Percentiles rank a stretch among this genome's conserved stretches.
phyloP scores from a whole-genome alignment of 2,329 filamentous ascomycete species.

The Alternaria postmessia region DNA sequence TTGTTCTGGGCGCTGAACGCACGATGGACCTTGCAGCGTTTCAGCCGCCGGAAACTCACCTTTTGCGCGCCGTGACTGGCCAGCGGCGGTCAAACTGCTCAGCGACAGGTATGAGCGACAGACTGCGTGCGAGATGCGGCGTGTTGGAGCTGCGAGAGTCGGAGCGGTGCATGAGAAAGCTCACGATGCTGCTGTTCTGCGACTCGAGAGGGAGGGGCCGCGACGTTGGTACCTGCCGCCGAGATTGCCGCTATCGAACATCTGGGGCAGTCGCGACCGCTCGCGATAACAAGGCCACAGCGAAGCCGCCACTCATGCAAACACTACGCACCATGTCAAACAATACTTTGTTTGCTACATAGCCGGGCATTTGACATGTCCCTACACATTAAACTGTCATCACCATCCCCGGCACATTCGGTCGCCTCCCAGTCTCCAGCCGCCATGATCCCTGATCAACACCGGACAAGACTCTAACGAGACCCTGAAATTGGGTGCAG shows the following conservation, averaged over 20 bases:
- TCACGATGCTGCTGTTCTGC: slow-evolving; percentile 11
- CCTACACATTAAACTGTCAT: background rate
- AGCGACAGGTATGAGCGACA: slow-evolving; percentile 32
- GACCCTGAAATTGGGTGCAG: slow-evolving; percentile 16
- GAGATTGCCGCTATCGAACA: slow-evolving; percentile 21
- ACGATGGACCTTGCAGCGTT: slow-evolving; percentile 45
- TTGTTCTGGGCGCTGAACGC: slow-evolving; percentile 32
- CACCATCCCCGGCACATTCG: background rate
- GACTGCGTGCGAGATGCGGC: slow-evolving; percentile 30
- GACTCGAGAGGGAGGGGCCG: slow-evolving; percentile 7
- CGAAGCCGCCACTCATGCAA: slow-evolving; percentile 1
- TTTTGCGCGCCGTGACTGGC: slow-evolving; percentile 33
- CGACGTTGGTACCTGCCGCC: slow-evolving; percentile 28
- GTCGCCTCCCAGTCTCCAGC: background rate
- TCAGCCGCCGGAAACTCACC: slow-evolving; percentile 40
- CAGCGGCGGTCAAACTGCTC: slow-evolving; percentile 30
- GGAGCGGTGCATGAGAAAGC: slow-evolving; percentile 21
- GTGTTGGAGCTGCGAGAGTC: slow-evolving; percentile 20
- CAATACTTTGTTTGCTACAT: slow-evolving; percentile 1
- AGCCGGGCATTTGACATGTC: background rate
- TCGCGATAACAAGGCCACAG: slow-evolving; percentile 3
- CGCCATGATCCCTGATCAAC: slow-evolving; percentile 7
- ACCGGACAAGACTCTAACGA: background rate
- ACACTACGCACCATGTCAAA: background rate
- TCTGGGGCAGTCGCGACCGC: slow-evolving; percentile 16